Evolutionary conservation across 2,329 filamentous ascomycete genomes (phyloP), one percentile per base, ranked within the genome.

Genomic region (Clarireedia homoeocarpa): DNA sequence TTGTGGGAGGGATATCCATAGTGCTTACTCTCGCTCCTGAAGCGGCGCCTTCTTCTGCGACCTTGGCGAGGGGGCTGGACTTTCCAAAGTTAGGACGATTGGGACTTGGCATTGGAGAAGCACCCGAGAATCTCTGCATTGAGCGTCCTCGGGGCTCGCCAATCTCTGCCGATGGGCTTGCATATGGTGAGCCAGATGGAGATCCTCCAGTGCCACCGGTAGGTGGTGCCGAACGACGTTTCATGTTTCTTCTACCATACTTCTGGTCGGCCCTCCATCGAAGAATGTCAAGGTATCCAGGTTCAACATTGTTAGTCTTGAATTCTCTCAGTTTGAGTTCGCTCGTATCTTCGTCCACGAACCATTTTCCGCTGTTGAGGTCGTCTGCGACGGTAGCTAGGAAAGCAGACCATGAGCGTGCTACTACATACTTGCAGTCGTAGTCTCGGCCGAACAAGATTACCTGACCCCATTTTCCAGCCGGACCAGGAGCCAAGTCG

Each of bases 361-460:
- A 88, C 77, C 90, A 91, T 72, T 96, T 95, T 61, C 89, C 88
- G 63, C 89, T 94, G 74, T 82, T 84, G 66, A 99, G 76, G 68
- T 99, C 94, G 67, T 99, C 94, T 30, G 94, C 91, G 6, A 96
- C 82, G 34, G 85, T 82, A 51, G 91, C 91, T 20, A 99, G 74
- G 69, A 99, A 91, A 9, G 86, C 81, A 15, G 85, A 83, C 94
- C 94, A 99, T 1, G 92, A 97, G 59, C 89, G 84, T 30, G 94
- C 89, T 56, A 99, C 81, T 6, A 99, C 94, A 69, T 96, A 99
- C 75, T 99, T 99, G 73, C 89, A 96, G 70, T 99, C 94, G 73
- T 96, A 99, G 74, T 99, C 94, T 59, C 94, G 89, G 51, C 94
- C 94, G 71, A 95, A 96, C 59, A 99, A 80, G 66, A 99, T 96